Base-by-base conservation (phyloP, 768 basidiomycete genomes). In the Hemileccinum impolitum region DNA sequence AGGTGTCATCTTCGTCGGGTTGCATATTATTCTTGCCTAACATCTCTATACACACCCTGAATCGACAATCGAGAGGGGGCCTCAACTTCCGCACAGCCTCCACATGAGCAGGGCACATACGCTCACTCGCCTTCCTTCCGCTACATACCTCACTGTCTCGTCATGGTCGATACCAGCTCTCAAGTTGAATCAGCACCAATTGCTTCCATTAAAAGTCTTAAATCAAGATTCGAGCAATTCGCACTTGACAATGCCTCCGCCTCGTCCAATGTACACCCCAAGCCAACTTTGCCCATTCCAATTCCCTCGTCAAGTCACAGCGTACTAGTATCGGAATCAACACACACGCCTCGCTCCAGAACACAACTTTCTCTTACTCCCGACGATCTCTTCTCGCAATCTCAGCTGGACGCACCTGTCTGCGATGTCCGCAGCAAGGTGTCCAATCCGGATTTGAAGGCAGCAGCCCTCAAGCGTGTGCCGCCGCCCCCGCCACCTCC, bases 141-240 rank as follows among this genome's bases (percentile, higher is more conserved):
- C 35, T 31, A n/a, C n/a, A n/a, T n/a, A 10, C 41, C 32, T 26
- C 28, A 15, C 21, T 21, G 4, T 19, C n/a, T 28, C 44, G 44
- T 1, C 45, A 64, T 64, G 63, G 39, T 54, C 26, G 50, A 55
- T n/a, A 25, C 30, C 41, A 46, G 32, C 18, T 47, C 62, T n/a
- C 45, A 64, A 53, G 72, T 83, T 53, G 80, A 86, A 63, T 75
- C 77, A 17, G 72, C 69, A 4, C 74, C 82, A 32, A 71, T 76
- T 15, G 79, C 79, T 34, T 81, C 86, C 3, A 86, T 90, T 45
- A 83, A 77, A 65, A 86, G 75, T 51, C 72, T 90, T 15, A 78
- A 79, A 39, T 86, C 84, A 26, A 79, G 72, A 59, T 90, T 89
- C 59, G 87, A 90, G 62, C 77, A 81, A 56, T 68, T 87, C 21